Base-by-base conservation (phyloP, 768 basidiomycete species). In the Dentipellis fragilis region DNA sequence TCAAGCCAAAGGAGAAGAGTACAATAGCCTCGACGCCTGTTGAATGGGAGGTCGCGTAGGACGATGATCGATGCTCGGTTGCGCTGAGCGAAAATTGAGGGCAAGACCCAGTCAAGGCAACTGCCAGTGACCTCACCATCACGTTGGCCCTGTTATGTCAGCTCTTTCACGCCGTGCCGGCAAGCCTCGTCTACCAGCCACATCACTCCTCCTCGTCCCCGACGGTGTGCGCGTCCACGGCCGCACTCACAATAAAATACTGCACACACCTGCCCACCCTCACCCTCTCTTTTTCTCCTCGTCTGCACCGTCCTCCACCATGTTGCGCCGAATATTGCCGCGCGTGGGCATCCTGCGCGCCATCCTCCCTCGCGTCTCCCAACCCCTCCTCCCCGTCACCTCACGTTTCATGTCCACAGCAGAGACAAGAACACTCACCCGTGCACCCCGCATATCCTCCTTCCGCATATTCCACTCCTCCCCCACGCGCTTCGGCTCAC, bases 381-480 rank as follows among this genome's bases (percentile, higher is more conserved):
- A 60, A 16, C 73, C 76, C 1, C 71, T 85, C 14, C 67, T 84
- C 12, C 76, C 85, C 0, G 74, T 79, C 19, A 68, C 75, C 6
- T 61, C 74, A 4, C 73, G 72, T 22, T 58, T 75, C 29, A 45
- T 45, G 17, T 63, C 69, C 12, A 63, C 69, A 21, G 56, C 68
- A 1, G 67, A 68, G 21, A 55, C 66, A 51, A 62, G 68, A 11
- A 60, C 64, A 11, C 65, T 71, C 54, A 70, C 68, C 1, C 57
- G 63, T 40, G 53, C 61, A 17, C 66, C 67, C 22, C 68, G 69
- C 54, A 58, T 65, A 16, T 57, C 71, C 53, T 11, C 29, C 17
- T 22, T 49, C n/a, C 80, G 79, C 29, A 65, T 77, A 19, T 79
- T 81, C 65, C 76, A 74, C 59, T 69, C 73, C 36, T 76, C 78